Percentiles rank a stretch among this genome's conserved stretches.
phyloP scores from a whole-genome alignment of 2,329 filamentous ascomycete genomes.

The Nemania serpens region DNA sequence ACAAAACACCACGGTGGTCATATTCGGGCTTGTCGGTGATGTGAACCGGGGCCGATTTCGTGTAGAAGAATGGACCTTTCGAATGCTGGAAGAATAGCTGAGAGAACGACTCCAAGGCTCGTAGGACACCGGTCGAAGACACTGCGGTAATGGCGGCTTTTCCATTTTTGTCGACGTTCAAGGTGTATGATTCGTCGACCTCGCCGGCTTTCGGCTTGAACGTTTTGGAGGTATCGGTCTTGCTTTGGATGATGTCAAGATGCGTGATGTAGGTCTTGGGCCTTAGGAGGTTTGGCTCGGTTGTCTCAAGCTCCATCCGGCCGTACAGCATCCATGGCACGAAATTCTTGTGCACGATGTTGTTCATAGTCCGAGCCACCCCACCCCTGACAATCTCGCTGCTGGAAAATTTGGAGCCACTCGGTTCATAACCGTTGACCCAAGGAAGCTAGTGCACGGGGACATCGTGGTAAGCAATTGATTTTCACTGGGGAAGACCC shows the following conservation, averaged over 20 bases:
- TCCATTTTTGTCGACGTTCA: slow-evolving; percentile 64
- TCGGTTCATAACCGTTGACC: slow-evolving; percentile 50
- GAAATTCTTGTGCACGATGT: slow-evolving; percentile 70
- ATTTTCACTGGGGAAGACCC: slow-evolving; percentile 25
- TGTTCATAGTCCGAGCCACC: slow-evolving; percentile 62
- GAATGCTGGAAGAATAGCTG: slow-evolving; percentile 81
- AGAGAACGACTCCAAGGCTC: slow-evolving; percentile 75
- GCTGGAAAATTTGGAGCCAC: slow-evolving; percentile 49
- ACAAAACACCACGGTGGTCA: slow-evolving; percentile 75
- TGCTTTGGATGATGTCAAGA: slow-evolving; percentile 67
- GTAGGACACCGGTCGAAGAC: slow-evolving; percentile 70
- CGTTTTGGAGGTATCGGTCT: slow-evolving; percentile 52
- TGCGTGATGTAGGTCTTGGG: slow-evolving; percentile 57
- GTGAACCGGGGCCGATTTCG: slow-evolving; percentile 68
- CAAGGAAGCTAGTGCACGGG: slow-evolving; percentile 52
- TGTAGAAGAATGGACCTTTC: slow-evolving; percentile 64
- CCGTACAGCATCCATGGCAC: slow-evolving; percentile 79
- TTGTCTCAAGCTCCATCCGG: slow-evolving; percentile 59
- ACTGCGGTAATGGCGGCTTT: slow-evolving; percentile 65
- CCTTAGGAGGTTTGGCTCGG: slow-evolving; percentile 61
- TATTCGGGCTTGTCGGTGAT: slow-evolving; percentile 78
- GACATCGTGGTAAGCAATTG: slow-evolving; percentile 36
- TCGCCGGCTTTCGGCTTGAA: slow-evolving; percentile 65
- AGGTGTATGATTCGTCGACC: slow-evolving; percentile 76
- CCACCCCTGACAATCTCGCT: slow-evolving; percentile 60